phyloP scores from a whole-genome alignment of 176 grass and related monocot species.

The Otatea glauca region DNA sequence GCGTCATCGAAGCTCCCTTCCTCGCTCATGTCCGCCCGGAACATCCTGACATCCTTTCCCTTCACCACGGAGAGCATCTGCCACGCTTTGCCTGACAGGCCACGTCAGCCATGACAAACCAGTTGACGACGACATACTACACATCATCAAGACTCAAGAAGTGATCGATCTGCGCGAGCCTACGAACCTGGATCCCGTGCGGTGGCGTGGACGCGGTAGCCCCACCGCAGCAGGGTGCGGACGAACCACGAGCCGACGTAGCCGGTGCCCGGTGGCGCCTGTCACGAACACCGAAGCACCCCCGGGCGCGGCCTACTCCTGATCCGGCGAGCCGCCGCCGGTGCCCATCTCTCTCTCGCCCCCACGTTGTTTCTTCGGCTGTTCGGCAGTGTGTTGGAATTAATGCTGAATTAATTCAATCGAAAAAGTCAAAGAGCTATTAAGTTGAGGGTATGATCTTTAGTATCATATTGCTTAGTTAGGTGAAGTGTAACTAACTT shows the following conservation, averaged over 20 bases:
- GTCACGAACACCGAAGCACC: constrained; percentile 68
- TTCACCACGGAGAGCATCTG: background rate
- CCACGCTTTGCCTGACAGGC: too few relatives aligned
- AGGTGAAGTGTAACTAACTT: too few relatives aligned
- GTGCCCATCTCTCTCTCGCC: constrained; percentile 27
- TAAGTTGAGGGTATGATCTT: too few relatives aligned
- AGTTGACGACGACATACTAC: too few relatives aligned
- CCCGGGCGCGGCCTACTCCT: background rate
- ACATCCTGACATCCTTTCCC: constrained; percentile 49
- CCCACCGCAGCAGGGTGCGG: background rate
- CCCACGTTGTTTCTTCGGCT: background rate
- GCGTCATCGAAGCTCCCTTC: constrained; percentile 79
- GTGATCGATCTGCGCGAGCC: too few relatives aligned
- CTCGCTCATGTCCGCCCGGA: constrained; percentile 78
- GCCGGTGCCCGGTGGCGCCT: constrained; percentile 72
- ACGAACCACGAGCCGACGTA: constrained; percentile 90
- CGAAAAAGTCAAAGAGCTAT: too few relatives aligned
- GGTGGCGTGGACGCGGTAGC: too few relatives aligned
- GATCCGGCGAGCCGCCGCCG: constrained; percentile 13
- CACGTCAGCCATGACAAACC: too few relatives aligned
- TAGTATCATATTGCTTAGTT: too few relatives aligned
- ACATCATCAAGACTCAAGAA: too few relatives aligned
- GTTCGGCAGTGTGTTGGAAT: background rate
- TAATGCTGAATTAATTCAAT: too few relatives aligned
- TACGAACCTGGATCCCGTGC: too few relatives aligned